These are phyloP conservation scores for Chernovozyma aurita DNA, from an alignment of 1,139 yeast species.

Conservation along the genomic window DNA sequence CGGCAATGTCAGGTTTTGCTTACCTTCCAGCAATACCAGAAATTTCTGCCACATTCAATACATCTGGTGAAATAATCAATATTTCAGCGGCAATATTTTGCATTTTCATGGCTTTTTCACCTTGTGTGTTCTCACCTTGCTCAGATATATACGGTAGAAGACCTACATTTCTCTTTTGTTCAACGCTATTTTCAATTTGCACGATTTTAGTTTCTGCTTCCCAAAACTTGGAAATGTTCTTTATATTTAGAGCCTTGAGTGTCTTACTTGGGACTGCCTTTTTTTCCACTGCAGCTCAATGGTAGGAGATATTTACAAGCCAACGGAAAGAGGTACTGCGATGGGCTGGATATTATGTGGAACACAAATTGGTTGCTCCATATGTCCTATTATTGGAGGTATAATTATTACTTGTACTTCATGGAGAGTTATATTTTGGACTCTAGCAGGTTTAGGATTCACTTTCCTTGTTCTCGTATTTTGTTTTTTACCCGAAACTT, in stretches of 20 bases:
- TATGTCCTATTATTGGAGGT: conserved; percentile 46
- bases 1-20: conserved; percentile 41
- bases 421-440: conserved; percentile 50
- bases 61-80: conserved; percentile 43
- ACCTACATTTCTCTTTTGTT: conserved; percentile 34
- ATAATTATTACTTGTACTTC: conserved; percentile 42
- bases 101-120: conserved; percentile 47
- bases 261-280: conserved; percentile 53
- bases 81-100: conserved; percentile 47
- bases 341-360: conserved; percentile 43
- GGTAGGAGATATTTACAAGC: conserved; percentile 43
- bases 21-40: conserved; percentile 48
- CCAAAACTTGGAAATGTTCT: conserved; percentile 47
- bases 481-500: conserved; percentile 39
- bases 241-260: conserved; percentile 39
- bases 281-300: conserved; percentile 44
- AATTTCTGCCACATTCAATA: conserved; percentile 30
- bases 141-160: conserved; percentile 48
- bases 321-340: conserved; percentile 43
- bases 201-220: conserved; percentile 29
- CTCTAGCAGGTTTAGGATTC: conserved; percentile 38
- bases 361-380: conserved; percentile 44
- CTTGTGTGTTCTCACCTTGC: conserved; percentile 44
- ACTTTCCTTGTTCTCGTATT: conserved; percentile 23
- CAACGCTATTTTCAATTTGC: conserved; percentile 26